Base-by-base conservation (phyloP, 1,284 basidiomycete species). In the Ceraceosorus bombacis region DNA sequence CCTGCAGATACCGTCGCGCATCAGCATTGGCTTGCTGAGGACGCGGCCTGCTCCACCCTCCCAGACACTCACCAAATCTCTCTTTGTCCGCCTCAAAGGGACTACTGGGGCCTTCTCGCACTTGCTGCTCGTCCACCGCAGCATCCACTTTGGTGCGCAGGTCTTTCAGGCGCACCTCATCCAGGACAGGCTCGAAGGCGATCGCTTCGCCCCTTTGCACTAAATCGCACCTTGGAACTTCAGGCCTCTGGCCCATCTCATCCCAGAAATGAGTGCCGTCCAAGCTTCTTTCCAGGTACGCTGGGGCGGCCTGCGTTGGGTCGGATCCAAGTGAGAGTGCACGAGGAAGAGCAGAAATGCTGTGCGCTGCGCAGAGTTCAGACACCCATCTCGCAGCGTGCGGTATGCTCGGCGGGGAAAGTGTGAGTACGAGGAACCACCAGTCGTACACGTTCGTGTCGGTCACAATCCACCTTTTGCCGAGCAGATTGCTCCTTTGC, bases 391-490 rank as follows among this genome's bases (percentile, higher is more conserved):
- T 40, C 10, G 15, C 36, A 15, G 37, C 49, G 6, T 60, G 17
- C 5, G 38, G 17, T 13, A 51, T 38, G 4, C 48, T 41, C 39
- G 17, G 54, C 12, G 43, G 41, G 2, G 38, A 36, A n/a, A 64
- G 49, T 17, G 51, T 53, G 41, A 41, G 17, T 8, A 52, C 39
- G 12, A 65, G 51, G 13, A 62, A 54, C 64, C 64, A 65, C 64
- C 64, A 65, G 43, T 65, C 64, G 53, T 65, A 65, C 5, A 57
- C 27, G 8, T 61, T 15, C 9, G 41, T 41, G 17, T 65, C 64
- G 12, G 69, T 66, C 2, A 72, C 55, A 62, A 73, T 72, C 71
- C 71, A 73, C 2, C 70, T 62, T 13, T 60, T 56, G 9, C 68
- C 68, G 70, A 70, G 71, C 13, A 68, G 58, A 6, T 38, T 49